Conservation (phyloP, 2,329 filamentous ascomycete genomes). For the Arthrobotrys iridis region DNA sequence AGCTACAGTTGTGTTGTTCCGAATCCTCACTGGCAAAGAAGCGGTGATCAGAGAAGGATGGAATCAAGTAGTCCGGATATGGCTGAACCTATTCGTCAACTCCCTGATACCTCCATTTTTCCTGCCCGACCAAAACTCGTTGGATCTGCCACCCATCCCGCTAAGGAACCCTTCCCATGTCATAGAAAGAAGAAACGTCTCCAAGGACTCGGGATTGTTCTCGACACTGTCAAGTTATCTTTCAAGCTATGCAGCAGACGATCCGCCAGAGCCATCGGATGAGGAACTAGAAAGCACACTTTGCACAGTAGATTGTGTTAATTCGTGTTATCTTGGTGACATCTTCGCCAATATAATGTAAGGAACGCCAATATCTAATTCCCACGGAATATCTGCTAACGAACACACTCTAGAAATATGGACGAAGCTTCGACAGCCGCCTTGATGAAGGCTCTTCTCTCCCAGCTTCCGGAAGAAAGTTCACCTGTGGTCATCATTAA, state of each 20-base stretch:
- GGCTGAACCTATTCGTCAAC: slow-evolving; percentile 95
- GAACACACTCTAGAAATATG: slow-evolving; percentile 25
- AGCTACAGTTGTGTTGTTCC: slow-evolving; percentile 93
- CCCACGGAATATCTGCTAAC: not conserved
- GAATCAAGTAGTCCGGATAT: slow-evolving; percentile 87
- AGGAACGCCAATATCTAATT: slow-evolving; percentile 61
- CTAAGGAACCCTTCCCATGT: slow-evolving; percentile 90
- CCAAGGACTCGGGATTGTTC: slow-evolving; percentile 84
- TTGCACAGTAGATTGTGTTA: slow-evolving; percentile 92
- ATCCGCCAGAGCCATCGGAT: slow-evolving; percentile 95
- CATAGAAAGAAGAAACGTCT: slow-evolving; percentile 83
- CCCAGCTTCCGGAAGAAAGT: slow-evolving; percentile 86
- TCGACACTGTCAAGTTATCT: slow-evolving; percentile 96
- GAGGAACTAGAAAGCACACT: slow-evolving; percentile 96
- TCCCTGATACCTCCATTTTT: slow-evolving; percentile 88
- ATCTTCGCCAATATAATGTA: slow-evolving; percentile 85
- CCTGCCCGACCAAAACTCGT: slow-evolving; percentile 69
- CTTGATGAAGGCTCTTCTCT: slow-evolving; percentile 77
- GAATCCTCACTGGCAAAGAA: slow-evolving; percentile 87
- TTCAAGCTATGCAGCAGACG: slow-evolving; percentile 97
- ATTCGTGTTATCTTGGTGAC: slow-evolving; percentile 83
- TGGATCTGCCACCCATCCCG: slow-evolving; percentile 83
- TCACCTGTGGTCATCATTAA: slow-evolving; percentile 88
- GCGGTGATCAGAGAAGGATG: slow-evolving; percentile 78
- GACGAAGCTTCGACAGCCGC: slow-evolving; percentile 40